Conservation (phyloP, 345 rosid species). For the Hibiscus tridactylites region DNA sequence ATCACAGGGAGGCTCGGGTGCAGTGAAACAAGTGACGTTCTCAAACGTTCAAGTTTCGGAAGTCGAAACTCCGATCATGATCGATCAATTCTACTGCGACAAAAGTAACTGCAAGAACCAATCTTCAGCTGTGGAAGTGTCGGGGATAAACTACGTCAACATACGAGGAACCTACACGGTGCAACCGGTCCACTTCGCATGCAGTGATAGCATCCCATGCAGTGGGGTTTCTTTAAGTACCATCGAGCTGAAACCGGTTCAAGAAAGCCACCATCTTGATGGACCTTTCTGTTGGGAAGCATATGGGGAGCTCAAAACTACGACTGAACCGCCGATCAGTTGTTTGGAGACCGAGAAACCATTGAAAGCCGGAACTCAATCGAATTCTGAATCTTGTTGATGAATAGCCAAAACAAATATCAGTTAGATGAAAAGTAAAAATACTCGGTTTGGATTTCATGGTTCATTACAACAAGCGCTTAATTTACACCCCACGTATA, state of each 20-base stretch:
- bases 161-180: constrained; percentile 73
- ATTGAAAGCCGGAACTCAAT: constrained; percentile 18
- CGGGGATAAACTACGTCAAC: constrained; percentile 53
- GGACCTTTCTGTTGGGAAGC: constrained; percentile 76
- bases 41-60: constrained; percentile 70
- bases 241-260: constrained; percentile 46
- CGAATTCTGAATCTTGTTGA: constrained; percentile 39
- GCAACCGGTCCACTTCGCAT: constrained; percentile 60
- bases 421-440: no score
- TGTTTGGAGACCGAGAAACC: constrained; percentile 53
- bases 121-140: constrained; percentile 72
- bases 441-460: no score
- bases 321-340: constrained; percentile 51
- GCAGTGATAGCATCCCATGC: constrained; percentile 83
- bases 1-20: constrained; percentile 81
- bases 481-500: no score
- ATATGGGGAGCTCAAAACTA: constrained; percentile 58
- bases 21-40: constrained; percentile 74
- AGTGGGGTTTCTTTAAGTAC: constrained; percentile 47
- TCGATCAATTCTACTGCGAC: constrained; percentile 82
- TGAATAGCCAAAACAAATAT: not conserved
- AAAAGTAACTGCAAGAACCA: constrained; percentile 46
- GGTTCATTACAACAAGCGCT: no score
- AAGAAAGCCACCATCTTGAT: constrained; percentile 19
- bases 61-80: constrained; percentile 67